Base-by-base conservation (phyloP, 2,329 filamentous ascomycete genomes). In the Beauveria medogensis region DNA sequence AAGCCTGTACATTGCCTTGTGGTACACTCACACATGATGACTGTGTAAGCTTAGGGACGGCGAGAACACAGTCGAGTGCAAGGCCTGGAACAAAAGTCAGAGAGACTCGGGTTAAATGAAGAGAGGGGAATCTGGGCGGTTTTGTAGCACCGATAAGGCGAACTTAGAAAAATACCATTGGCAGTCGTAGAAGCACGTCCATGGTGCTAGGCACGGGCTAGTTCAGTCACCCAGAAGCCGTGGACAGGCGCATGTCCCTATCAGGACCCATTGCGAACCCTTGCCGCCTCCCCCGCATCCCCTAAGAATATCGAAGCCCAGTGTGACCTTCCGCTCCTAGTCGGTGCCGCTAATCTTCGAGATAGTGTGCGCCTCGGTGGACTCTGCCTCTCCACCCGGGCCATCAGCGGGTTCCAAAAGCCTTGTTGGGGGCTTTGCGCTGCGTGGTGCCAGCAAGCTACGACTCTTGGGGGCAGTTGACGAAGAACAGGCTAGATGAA, bases 271-370 rank as follows among this genome's bases (percentile, higher is more conserved):
- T n/a, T 8, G n/a, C 26, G 34, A 43, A 59, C 40, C 56, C 56
- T 46, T 51, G 56, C 48, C 47, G 37, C 56, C 56, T 59, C 56
- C 56, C 56, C 56, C 56, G 56, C 56, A 59, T 58, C 12, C 54
- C 30, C 43, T n/a, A 58, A 50, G 47, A 20, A 53, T 37, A 59
- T 44, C 56, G n/a, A 10, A 34, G 37, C n/a, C 16, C 26, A 46
- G 40, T 14, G 18, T 14, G 44, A 59, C 56, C 48, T 59, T 52
- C 56, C 56, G 14, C 5, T 44, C 40, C 20, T 52, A 48, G 56
- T n/a, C 12, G 37, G 47, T 24, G 52, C 24, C 56, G 56, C 56
- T 59, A 48, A 59, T 43, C 20, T 44, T 52, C 47, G 34, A 37
- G 34, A 37, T 59, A 46, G 47, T 52, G 47, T 20, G 14, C 56